Evolutionary conservation across 768 basidiomycete species (phyloP).

Genomic region (Cystofilobasidium ferigula): DNA sequence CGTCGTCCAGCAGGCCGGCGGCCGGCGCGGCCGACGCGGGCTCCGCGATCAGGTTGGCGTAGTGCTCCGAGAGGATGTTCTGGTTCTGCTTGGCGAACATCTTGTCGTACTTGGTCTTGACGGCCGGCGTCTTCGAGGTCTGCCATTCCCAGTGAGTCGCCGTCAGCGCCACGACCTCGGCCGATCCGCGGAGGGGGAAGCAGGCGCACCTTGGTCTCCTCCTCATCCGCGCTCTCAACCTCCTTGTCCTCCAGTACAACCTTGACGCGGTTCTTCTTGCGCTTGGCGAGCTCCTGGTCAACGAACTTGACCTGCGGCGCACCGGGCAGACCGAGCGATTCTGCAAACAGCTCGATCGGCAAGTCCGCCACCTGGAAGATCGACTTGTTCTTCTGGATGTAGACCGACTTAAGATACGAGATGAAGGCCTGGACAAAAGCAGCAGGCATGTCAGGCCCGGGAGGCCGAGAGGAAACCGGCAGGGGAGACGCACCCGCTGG

Average conservation of each 20-base stretch:
- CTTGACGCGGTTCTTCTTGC: constrained; percentile 55
- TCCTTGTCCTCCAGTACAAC: constrained; percentile 34
- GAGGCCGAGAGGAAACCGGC: neutral
- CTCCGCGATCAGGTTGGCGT: constrained; percentile 73
- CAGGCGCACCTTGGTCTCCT: constrained; percentile 33
- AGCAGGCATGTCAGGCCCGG: neutral
- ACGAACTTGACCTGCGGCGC: constrained; percentile 91
- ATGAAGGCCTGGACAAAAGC: constrained; percentile 63
- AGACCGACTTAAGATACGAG: constrained; percentile 82
- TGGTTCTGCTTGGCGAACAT: constrained; percentile 98
- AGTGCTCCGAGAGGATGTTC: constrained; percentile 78
- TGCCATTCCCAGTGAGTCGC: neutral
- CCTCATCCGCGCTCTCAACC: constrained; percentile 20
- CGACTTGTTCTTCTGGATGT: constrained; percentile 86
- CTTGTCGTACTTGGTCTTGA: constrained; percentile 84
- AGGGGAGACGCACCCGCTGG: constrained; percentile 56
- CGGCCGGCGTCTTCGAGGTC: constrained; percentile 8
- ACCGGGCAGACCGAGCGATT: constrained; percentile 82
- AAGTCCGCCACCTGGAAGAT: constrained; percentile 62
- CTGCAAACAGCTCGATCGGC: constrained; percentile 72
- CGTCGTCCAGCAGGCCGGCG: constrained; percentile 9
- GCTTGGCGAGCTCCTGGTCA: constrained; percentile 54
- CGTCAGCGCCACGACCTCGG: neutral
- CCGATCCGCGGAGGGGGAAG: neutral
- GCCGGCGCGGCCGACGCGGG: constrained; percentile 12